Conservation (phyloP, 768 basidiomycete genomes). For the Psilocybe sp. region DNA sequence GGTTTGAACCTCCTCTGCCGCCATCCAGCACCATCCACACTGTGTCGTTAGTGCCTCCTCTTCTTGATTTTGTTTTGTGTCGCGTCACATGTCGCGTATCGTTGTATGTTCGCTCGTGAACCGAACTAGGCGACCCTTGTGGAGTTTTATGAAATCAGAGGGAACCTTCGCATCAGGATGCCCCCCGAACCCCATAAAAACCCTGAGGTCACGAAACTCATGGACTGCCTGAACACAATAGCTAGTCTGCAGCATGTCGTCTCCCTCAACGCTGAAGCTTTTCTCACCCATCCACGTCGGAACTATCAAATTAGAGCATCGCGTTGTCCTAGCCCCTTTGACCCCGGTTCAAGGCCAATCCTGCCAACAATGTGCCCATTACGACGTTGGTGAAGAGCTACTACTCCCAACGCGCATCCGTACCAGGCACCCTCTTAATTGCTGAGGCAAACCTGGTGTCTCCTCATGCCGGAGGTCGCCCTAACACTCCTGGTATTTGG, state of each 20-base stretch:
- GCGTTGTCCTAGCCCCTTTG: constrained; percentile 52
- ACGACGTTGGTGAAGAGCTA: constrained; percentile 37
- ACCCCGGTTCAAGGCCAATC: constrained; percentile 41
- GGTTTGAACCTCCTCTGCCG: no score
- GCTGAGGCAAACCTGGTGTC: constrained; percentile 57
- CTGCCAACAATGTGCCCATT: constrained; percentile 31
- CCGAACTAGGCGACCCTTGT: no score
- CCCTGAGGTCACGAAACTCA: no score
- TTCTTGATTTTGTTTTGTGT: no score
- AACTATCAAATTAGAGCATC: constrained; percentile 37
- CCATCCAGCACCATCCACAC: no score
- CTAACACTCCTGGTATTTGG: constrained; percentile 62
- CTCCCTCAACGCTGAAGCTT: constrained; percentile 24
- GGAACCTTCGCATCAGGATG: no score
- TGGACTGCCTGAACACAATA: background rate
- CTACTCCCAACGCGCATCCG: constrained; percentile 44
- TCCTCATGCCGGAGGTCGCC: constrained; percentile 43
- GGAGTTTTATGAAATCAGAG: no score
- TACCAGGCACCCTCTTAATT: constrained; percentile 53
- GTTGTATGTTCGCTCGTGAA: no score
- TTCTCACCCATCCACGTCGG: constrained; percentile 50
- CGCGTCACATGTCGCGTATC: no score
- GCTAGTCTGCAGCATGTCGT: background rate
- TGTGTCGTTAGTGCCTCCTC: no score
- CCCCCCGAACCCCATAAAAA: no score